Conservation (phyloP, 1,284 basidiomycete species). For the Austropuccinia psidii region DNA sequence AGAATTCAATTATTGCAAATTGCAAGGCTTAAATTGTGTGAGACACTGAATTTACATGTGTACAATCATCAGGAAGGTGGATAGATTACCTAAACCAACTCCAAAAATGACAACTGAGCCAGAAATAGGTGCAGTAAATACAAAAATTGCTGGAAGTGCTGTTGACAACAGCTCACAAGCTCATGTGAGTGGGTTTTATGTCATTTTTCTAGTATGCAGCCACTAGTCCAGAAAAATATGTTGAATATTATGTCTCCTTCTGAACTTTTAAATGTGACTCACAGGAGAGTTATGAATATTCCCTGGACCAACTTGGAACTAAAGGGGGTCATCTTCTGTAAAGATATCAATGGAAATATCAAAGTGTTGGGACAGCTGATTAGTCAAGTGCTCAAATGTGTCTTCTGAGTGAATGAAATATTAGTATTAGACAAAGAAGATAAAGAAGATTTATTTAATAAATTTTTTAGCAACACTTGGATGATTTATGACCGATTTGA, state of each 20-base stretch:
- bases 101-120: too few relatives aligned
- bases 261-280: background rate
- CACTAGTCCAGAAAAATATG: too few relatives aligned
- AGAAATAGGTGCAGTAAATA: too few relatives aligned
- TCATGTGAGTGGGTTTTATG: too few relatives aligned
- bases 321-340: conserved; percentile 9
- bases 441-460: background rate
- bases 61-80: too few relatives aligned
- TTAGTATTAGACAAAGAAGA: background rate
- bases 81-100: too few relatives aligned
- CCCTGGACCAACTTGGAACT: background rate
- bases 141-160: too few relatives aligned
- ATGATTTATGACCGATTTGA: background rate
- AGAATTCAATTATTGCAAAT: too few relatives aligned
- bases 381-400: background rate
- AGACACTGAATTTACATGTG: too few relatives aligned
- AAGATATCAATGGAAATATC: background rate
- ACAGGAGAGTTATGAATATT: background rate
- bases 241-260: background rate
- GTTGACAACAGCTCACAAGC: too few relatives aligned
- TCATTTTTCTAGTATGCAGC: too few relatives aligned
- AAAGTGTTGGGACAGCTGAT: conserved; percentile 11
- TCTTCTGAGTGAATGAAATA: background rate
- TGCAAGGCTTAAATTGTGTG: too few relatives aligned
- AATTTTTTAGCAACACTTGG: background rate